These are phyloP conservation scores for Penicillium thymicola DNA, from an alignment of 2,329 filamentous ascomycete species.

Conservation along the genomic window DNA sequence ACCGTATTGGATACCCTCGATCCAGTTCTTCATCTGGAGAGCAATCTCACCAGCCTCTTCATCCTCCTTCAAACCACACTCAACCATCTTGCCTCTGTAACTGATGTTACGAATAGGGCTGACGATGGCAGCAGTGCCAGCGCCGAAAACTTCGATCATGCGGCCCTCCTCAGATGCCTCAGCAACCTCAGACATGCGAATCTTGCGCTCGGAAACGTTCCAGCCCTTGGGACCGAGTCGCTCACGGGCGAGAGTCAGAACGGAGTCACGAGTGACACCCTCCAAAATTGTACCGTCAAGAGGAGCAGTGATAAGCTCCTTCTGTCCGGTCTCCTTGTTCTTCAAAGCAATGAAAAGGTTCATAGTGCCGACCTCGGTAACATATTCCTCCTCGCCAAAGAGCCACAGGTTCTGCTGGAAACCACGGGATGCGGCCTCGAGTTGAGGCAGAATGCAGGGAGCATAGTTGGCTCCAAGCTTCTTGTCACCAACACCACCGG, in stretches of 20 bases:
- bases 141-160: constrained; percentile 87
- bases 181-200: constrained; percentile 81
- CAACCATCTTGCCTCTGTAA: constrained; percentile 77
- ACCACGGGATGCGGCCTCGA: constrained; percentile 82
- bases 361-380: constrained; percentile 98
- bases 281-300: constrained; percentile 95
- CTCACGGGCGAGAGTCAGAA: constrained; percentile 82
- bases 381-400: constrained; percentile 90
- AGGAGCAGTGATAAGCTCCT: constrained; percentile 90
- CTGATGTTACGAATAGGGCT: constrained; percentile 84
- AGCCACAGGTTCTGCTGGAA: constrained; percentile 99
- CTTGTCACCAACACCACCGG: constrained; percentile 94
- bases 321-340: constrained; percentile 82
- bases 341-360: constrained; percentile 89
- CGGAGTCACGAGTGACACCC: constrained; percentile 88
- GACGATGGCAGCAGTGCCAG: constrained; percentile 91
- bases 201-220: constrained; percentile 83
- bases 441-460: constrained; percentile 96
- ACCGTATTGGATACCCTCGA: constrained; percentile 91
- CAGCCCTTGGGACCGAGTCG: constrained; percentile 80
- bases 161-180: constrained; percentile 81
- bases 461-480: constrained; percentile 99
- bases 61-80: constrained; percentile 75
- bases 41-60: constrained; percentile 88
- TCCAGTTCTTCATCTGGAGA: constrained; percentile 89